Percentiles rank a stretch among this genome's conserved stretches.
Evolutionary conservation across 768 basidiomycete species (phyloP).

Genomic region (Phanerodontia chrysosporium): DNA sequence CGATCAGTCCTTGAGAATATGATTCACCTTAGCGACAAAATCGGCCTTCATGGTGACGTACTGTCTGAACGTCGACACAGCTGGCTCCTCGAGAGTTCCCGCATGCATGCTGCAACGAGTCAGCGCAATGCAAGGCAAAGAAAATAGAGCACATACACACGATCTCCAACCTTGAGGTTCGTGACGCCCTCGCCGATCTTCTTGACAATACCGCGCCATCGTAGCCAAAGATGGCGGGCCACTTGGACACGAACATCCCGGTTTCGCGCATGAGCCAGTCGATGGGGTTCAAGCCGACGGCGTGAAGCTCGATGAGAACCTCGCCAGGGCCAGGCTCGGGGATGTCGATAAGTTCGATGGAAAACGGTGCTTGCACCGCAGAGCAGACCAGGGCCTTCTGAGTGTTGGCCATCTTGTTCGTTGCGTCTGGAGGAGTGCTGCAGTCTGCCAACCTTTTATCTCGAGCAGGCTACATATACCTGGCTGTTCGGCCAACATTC

Average conservation of each 20-base stretch:
- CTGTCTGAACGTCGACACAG: constrained; percentile 23
- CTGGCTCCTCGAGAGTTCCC: constrained; percentile 13
- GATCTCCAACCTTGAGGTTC: constrained; percentile 33
- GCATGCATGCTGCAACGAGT: constrained; percentile 14
- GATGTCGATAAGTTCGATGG: constrained; percentile 1
- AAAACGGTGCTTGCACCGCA: not conserved
- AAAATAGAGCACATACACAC: constrained; percentile 24
- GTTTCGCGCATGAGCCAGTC: constrained; percentile 31
- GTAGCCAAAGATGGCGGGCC: constrained; percentile 32
- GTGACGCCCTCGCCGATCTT: constrained; percentile 37
- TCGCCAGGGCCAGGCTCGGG: constrained; percentile 22
- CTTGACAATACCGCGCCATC: constrained; percentile 37
- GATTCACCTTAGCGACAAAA: constrained; percentile 21
- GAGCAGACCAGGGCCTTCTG: constrained; percentile 5
- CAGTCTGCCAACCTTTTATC: too few species aligned
- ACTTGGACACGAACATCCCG: constrained; percentile 31
- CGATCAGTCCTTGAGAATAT: too few species aligned
- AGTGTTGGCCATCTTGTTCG: not conserved
- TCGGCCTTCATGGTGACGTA: constrained; percentile 24
- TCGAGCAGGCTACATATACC: too few species aligned
- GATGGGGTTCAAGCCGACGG: constrained; percentile 29
- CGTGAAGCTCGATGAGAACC: constrained; percentile 24
- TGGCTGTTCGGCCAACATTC: too few species aligned
- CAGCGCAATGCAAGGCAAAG: not conserved
- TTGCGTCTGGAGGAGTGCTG: too few species aligned